A percentile compares a stretch with the other conserved stretches of the same genome.
Evolutionary conservation across 2,329 filamentous ascomycete species (phyloP).

Genomic region (Botrytis sinoallii): DNA sequence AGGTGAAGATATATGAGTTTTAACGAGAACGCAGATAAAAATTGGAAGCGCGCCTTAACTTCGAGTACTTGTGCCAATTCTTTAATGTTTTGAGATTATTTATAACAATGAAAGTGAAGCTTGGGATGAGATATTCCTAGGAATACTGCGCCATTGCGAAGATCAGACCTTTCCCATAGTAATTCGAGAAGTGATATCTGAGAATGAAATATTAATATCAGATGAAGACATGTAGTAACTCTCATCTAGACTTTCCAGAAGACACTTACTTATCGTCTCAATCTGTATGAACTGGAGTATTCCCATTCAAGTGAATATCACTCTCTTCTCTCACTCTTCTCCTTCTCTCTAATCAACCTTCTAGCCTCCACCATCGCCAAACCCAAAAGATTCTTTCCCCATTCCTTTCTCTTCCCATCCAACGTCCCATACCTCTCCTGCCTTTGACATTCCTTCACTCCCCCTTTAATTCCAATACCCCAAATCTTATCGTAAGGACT

Average conservation of each 20-base stretch:
- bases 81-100: neutral
- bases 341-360: neutral
- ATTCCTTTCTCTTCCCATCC: neutral
- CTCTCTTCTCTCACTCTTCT: neutral
- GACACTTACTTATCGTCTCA: neutral
- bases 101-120: neutral
- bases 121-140: neutral
- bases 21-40: neutral
- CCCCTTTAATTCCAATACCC: neutral
- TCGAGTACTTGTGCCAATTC: neutral
- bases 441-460: neutral
- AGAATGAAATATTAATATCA: neutral
- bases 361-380: constrained; percentile 4
- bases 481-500: constrained; percentile 8
- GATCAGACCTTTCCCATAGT: no score
- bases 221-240: neutral
- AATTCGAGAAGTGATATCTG: no score
- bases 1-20: neutral
- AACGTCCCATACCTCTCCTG: neutral
- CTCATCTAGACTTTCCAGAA: neutral
- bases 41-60: no score
- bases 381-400: constrained; percentile 1
- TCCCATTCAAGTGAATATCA: neutral
- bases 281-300: no score
- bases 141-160: neutral